Conservation (phyloP, 139 green algal species). For the Closterium sp. region DNA sequence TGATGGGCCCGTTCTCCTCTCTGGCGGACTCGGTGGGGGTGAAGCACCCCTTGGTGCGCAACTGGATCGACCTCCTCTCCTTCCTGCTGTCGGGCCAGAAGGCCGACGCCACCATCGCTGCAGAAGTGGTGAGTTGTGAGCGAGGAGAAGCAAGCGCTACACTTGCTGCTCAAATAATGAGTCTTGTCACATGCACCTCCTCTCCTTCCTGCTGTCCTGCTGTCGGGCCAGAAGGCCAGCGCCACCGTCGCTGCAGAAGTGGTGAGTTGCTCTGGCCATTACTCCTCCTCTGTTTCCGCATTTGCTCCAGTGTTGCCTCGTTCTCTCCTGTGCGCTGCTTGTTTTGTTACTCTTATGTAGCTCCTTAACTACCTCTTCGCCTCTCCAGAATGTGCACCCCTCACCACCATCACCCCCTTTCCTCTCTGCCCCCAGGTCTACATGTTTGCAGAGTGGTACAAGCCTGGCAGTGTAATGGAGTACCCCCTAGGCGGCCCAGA, state of each 20-base stretch:
- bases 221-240: conserved; percentile 77
- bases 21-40: conserved; percentile 54
- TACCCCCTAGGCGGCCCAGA: conserved; percentile 86
- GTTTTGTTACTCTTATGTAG: too few species aligned
- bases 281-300: too few species aligned
- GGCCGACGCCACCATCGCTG: conserved; percentile 87
- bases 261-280: not conserved
- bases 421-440: conserved; percentile 44
- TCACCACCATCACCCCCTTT: not conserved
- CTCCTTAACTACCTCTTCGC: too few species aligned
- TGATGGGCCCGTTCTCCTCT: conserved; percentile 81
- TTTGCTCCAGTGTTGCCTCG: too few species aligned
- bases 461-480: conserved; percentile 62
- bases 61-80: conserved; percentile 93
- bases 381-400: not conserved
- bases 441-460: conserved; percentile 63
- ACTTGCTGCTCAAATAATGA: too few species aligned
- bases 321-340: too few species aligned
- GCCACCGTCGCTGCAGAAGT: conserved; percentile 90
- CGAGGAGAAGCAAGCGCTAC: not conserved
- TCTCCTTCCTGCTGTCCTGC: conserved; percentile 97
- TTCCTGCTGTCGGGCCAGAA: conserved; percentile 92
- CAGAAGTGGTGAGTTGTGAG: conserved; percentile 64
- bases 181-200: too few species aligned
- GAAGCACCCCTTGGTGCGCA: conserved; percentile 80